A percentile compares a stretch with the other conserved stretches of the same genome.
Conservation (phyloP, 1,139 yeast species). For the Sporopachydermia cereana region DNA sequence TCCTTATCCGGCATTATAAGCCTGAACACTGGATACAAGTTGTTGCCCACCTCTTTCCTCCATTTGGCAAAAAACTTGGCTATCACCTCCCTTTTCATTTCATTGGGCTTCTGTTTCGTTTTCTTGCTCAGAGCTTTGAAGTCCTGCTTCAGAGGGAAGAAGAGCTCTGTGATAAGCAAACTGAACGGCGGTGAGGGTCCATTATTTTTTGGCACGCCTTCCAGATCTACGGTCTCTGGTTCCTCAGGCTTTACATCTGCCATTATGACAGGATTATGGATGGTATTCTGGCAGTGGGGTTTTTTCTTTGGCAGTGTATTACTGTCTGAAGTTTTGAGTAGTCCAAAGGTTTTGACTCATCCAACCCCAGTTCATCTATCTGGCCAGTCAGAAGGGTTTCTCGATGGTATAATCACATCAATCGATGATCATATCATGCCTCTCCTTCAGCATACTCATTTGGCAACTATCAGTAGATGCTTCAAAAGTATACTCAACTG, state of each 20-base stretch:
- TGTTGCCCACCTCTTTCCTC: slow-evolving; percentile 54
- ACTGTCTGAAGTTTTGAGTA: no score
- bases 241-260: slow-evolving; percentile 8
- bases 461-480: no score
- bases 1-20: slow-evolving; percentile 33
- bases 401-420: no score
- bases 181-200: slow-evolving; percentile 29
- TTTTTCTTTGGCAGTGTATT: no score
- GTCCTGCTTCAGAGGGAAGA: slow-evolving; percentile 17
- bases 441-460: no score
- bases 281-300: no score
- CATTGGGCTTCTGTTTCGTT: slow-evolving; percentile 13
- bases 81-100: slow-evolving; percentile 24
- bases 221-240: slow-evolving; percentile 29
- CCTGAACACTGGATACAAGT: slow-evolving; percentile 57
- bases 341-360: no score
- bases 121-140: slow-evolving; percentile 12
- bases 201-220: slow-evolving; percentile 28
- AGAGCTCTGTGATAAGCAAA: slow-evolving; percentile 23
- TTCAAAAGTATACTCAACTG: no score
- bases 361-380: no score
- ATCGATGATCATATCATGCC: no score
- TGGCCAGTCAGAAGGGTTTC: no score
- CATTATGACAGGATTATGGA: no score
- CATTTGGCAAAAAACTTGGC: slow-evolving; percentile 44